Percentiles rank a stretch among this genome's conserved stretches.
phyloP scores from a whole-genome alignment of 1,139 yeast species.

The Debaryomyces sp. region DNA sequence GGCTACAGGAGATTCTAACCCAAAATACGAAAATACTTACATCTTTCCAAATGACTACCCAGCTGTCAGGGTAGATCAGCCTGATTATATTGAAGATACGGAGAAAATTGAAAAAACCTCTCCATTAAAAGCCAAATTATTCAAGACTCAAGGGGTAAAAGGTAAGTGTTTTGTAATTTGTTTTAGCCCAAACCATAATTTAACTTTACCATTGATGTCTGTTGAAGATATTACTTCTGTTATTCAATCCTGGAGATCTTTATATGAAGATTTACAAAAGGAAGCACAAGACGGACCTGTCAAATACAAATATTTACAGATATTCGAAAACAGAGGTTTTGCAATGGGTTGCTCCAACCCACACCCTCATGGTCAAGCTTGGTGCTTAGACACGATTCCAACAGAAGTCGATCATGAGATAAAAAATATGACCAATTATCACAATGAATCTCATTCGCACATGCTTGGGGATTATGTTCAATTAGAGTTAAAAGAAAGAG shows the following conservation, averaged over 20 bases:
- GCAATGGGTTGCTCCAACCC: slow-evolving; percentile 87
- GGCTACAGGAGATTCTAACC: slow-evolving; percentile 66
- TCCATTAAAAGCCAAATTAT: slow-evolving; percentile 43
- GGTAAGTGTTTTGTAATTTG: slow-evolving; percentile 77
- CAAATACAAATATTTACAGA: slow-evolving; percentile 64
- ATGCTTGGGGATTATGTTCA: slow-evolving; percentile 67
- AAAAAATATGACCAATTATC: slow-evolving; percentile 52
- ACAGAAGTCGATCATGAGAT: slow-evolving; percentile 69
- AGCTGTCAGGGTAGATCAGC: slow-evolving; percentile 65
- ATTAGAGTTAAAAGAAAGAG: slow-evolving; percentile 53
- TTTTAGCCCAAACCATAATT: slow-evolving; percentile 70
- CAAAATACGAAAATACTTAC: slow-evolving; percentile 58
- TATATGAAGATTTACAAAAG: slow-evolving; percentile 44
- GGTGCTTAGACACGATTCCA: slow-evolving; percentile 72
- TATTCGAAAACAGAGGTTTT: slow-evolving; percentile 76
- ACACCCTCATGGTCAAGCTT: slow-evolving; percentile 81
- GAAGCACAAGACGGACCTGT: slow-evolving; percentile 43
- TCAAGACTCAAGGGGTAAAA: slow-evolving; percentile 60
- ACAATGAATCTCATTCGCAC: slow-evolving; percentile 46
- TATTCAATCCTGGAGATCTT: slow-evolving; percentile 60
- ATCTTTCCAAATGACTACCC: slow-evolving; percentile 71
- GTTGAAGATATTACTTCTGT: slow-evolving; percentile 46
- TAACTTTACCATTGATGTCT: slow-evolving; percentile 68
- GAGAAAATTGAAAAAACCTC: slow-evolving; percentile 16
- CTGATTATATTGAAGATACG: slow-evolving; percentile 34